phyloP scores from a whole-genome alignment of 768 basidiomycete genomes.

The Boletus vermiculosoides region DNA sequence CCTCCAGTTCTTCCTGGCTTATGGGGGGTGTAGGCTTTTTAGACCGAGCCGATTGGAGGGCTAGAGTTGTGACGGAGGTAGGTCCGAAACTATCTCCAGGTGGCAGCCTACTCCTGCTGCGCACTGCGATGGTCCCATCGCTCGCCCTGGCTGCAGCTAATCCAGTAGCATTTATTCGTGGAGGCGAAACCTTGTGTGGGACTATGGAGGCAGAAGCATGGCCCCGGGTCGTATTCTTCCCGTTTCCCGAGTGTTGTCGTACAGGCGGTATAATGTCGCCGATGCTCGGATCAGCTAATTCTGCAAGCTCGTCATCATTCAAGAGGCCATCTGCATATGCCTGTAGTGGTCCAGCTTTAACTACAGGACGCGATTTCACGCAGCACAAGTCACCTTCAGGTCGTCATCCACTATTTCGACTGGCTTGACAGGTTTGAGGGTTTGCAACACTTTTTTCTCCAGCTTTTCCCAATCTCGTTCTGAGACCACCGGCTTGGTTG shows the following conservation, averaged over 20 bases:
- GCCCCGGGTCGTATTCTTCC: neutral
- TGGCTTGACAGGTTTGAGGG: conserved; percentile 9
- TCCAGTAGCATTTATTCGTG: neutral
- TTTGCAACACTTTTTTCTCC: conserved; percentile 13
- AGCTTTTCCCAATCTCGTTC: conserved; percentile 61
- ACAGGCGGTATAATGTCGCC: neutral
- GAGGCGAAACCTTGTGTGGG: neutral
- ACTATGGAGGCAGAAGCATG: neutral
- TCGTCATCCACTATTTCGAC: conserved; percentile 4
- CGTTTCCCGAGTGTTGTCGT: neutral
- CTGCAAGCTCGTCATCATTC: conserved; percentile 34
- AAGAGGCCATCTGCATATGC: conserved; percentile 38
- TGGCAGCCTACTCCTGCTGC: neutral
- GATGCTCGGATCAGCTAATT: conserved; percentile 12
- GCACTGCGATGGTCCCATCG: neutral
- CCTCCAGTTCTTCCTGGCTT: conserved; percentile 24
- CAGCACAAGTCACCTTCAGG: conserved; percentile 19
- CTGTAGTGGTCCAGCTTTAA: conserved; percentile 13
- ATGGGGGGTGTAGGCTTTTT: neutral
- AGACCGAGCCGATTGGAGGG: neutral
- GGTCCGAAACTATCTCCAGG: neutral
- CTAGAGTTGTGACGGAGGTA: neutral
- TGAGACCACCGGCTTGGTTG: conserved; percentile 33
- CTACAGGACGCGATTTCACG: neutral
- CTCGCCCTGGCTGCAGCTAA: neutral